Conservation (phyloP, 306 rosid species). For the Pterocarpus macrocarpus region DNA sequence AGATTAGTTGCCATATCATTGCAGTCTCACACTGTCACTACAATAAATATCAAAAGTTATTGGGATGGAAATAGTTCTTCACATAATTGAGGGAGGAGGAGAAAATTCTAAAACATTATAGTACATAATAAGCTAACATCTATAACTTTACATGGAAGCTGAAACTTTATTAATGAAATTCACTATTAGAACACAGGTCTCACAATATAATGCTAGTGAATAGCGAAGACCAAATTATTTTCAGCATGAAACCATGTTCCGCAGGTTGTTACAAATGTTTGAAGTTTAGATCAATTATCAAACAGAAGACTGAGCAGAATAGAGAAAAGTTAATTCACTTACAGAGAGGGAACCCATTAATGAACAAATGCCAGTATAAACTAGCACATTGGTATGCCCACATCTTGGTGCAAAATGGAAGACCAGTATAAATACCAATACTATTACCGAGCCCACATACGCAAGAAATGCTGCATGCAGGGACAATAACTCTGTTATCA, state of each 20-base stretch:
- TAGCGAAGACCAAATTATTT: conserved; percentile 12
- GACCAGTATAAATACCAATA: conserved; percentile 76
- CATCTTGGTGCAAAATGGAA: conserved; percentile 80
- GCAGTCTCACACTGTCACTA: conserved; percentile 18
- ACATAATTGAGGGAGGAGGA: not conserved
- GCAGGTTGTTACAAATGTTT: not conserved
- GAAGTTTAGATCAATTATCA: conserved; percentile 21
- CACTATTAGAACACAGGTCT: conserved; percentile 8
- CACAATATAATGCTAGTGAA: conserved; percentile 9
- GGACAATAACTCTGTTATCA: conserved; percentile 28
- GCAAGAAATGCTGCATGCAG: conserved; percentile 75
- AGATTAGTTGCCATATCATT: conserved; percentile 16
- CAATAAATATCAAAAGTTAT: conserved; percentile 5
- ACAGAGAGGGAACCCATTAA: conserved; percentile 96
- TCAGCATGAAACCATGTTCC: conserved; percentile 26
- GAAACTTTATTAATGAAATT: conserved; percentile 6
- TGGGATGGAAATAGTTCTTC: conserved; percentile 14
- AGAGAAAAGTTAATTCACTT: conserved; percentile 34
- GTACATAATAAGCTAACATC: conserved; percentile 1
- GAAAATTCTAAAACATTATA: not conserved
- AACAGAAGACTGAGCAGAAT: conserved; percentile 34
- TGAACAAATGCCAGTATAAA: conserved; percentile 86
- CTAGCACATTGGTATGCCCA: conserved; percentile 81
- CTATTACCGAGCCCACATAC: conserved; percentile 71
- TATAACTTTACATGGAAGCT: conserved; percentile 25